A percentile compares a stretch with the other conserved stretches of the same genome.
Evolutionary conservation across 768 basidiomycete species (phyloP).

Genomic region (Suillus hirtellus): DNA sequence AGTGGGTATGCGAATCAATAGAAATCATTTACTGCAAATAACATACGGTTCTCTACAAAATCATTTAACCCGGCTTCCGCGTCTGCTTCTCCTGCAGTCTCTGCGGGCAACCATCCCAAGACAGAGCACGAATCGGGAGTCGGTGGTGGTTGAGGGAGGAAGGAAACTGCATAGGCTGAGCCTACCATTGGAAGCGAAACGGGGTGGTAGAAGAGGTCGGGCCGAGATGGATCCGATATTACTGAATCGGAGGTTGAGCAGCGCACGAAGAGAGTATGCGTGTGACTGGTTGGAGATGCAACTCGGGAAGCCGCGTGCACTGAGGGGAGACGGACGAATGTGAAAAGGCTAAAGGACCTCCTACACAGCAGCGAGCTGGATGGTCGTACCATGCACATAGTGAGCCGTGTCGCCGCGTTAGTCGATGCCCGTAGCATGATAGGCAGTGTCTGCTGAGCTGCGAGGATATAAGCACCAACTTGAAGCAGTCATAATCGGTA

Average conservation of each 20-base stretch:
- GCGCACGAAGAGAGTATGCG: conserved; percentile 2
- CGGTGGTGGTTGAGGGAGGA: conserved; percentile 49
- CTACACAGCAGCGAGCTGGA: background rate
- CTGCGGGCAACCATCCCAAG: conserved; percentile 66
- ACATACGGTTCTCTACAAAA: conserved; percentile 71
- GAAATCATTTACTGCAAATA: background rate
- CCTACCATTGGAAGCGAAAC: conserved; percentile 47
- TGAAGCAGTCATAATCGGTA: background rate
- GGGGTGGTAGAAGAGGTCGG: conserved; percentile 72
- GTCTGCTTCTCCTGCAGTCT: conserved; percentile 27
- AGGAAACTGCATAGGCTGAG: conserved; percentile 65
- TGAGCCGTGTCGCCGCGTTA: background rate
- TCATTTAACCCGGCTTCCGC: conserved; percentile 62
- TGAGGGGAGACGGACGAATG: background rate
- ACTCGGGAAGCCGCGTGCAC: conserved; percentile 2
- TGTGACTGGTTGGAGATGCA: conserved; percentile 5
- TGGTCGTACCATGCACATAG: background rate
- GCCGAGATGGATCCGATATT: conserved; percentile 55
- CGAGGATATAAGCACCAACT: too few relatives aligned
- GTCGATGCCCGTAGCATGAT: conserved; percentile 1
- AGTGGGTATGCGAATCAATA: background rate
- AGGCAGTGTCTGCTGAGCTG: background rate
- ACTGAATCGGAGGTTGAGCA: conserved; percentile 23
- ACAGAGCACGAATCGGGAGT: conserved; percentile 49
- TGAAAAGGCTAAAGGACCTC: background rate